phyloP scores from a whole-genome alignment of 225 moss, liverwort and hornwort genomes.

The Bryoerythrophyllum caledonicum region DNA sequence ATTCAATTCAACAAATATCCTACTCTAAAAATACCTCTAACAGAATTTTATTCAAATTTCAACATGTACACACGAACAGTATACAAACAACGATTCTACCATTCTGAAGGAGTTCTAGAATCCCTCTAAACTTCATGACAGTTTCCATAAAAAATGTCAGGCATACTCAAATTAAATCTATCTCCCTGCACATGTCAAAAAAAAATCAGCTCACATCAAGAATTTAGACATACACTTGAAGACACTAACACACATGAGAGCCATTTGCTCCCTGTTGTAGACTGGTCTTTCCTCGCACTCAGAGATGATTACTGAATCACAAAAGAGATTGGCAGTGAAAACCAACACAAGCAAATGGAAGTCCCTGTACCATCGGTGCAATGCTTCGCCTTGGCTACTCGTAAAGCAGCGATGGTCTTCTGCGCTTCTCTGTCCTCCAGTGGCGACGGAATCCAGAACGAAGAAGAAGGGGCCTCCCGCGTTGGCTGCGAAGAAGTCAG shows the following conservation, averaged over 20 bases:
- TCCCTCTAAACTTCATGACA: too few relatives aligned
- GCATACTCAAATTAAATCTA: background rate
- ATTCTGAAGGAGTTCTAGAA: too few relatives aligned
- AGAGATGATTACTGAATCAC: background rate
- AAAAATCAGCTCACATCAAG: background rate
- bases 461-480: slow-evolving; percentile 3
- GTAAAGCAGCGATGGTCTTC: slow-evolving; percentile 28
- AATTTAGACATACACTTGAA: background rate
- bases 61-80: too few relatives aligned
- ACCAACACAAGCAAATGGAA: background rate
- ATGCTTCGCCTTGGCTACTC: slow-evolving; percentile 57
- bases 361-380: slow-evolving; percentile 66
- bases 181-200: background rate
- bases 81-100: too few relatives aligned
- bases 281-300: too few relatives aligned
- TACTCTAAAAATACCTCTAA: too few relatives aligned
- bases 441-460: slow-evolving; percentile 68
- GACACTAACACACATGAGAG: background rate
- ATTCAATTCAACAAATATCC: too few relatives aligned
- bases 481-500: slow-evolving; percentile 30
- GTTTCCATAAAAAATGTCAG: too few relatives aligned
- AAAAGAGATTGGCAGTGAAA: background rate
- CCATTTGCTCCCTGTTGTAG: too few relatives aligned
- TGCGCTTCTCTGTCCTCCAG: slow-evolving; percentile 26
- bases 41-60: too few relatives aligned